Conservation (phyloP, 164 flowering plant genomes). For the Sedum album region DNA sequence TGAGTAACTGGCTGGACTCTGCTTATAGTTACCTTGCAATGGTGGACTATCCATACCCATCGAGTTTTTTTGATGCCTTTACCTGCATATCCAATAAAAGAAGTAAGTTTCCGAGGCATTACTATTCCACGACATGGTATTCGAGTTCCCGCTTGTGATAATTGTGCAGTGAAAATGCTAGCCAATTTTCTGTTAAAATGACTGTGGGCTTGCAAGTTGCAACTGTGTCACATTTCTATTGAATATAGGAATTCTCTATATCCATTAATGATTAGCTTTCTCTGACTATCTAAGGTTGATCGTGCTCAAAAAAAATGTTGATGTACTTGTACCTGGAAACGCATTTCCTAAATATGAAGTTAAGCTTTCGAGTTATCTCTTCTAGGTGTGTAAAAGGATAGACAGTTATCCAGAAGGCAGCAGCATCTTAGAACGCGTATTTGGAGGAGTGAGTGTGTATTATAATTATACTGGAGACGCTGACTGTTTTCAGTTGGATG, state of each 20-base stretch:
- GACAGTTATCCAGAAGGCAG: conserved; percentile 49
- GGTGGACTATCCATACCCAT: conserved; percentile 81
- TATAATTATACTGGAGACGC: conserved; percentile 75
- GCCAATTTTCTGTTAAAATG: neutral
- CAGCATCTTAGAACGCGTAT: conserved; percentile 54
- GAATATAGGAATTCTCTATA: neutral
- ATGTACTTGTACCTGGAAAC: neutral
- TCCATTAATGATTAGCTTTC: neutral
- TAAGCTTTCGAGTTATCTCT: conserved; percentile 4
- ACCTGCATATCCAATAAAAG: conserved; percentile 82
- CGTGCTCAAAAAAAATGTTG: neutral
- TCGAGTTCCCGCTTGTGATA: neutral
- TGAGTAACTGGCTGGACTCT: conserved; percentile 59
- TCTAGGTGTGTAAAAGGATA: conserved; percentile 69
- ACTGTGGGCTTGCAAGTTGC: neutral
- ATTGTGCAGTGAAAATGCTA: neutral
- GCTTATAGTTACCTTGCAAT: conserved; percentile 89
- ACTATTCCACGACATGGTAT: neutral
- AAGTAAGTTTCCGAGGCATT: conserved; percentile 34
- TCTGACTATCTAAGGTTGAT: neutral
- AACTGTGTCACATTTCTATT: neutral
- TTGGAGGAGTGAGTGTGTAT: conserved; percentile 70
- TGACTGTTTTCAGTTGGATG: conserved; percentile 68
- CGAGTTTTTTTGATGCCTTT: conserved; percentile 76
- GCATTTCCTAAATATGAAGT: neutral